Evolutionary conservation across 2,329 filamentous ascomycete species (phyloP).

Genomic region (Colletotrichum siamense): DNA sequence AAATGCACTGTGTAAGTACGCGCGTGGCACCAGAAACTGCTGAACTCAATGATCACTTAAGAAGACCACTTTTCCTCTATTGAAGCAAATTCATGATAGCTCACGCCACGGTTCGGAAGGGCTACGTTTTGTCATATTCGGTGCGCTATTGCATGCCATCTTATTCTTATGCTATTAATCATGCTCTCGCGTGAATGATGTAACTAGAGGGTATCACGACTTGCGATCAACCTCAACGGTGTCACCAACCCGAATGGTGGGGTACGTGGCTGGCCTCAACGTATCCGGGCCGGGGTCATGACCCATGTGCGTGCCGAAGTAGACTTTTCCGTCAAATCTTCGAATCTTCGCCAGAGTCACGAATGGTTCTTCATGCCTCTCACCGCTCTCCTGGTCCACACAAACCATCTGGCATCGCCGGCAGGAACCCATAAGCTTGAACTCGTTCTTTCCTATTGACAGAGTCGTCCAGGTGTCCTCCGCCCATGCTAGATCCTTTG

Average conservation of each 20-base stretch:
- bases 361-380: slow-evolving; percentile 84
- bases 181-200: background rate
- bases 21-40: background rate
- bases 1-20: background rate
- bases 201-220: background rate
- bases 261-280: slow-evolving; percentile 28
- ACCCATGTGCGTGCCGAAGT: slow-evolving; percentile 85
- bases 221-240: slow-evolving; percentile 31
- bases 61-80: background rate
- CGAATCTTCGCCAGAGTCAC: slow-evolving; percentile 87
- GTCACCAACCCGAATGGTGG: slow-evolving; percentile 58
- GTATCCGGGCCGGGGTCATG: slow-evolving; percentile 37
- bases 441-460: slow-evolving; percentile 67
- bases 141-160: background rate
- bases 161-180: background rate
- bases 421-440: slow-evolving; percentile 82
- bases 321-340: slow-evolving; percentile 81
- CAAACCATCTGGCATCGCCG: slow-evolving; percentile 96
- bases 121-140: background rate
- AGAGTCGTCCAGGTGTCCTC: slow-evolving; percentile 82
- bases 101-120: background rate
- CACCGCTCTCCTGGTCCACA: slow-evolving; percentile 82
- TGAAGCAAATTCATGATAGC: background rate
- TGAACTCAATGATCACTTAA: background rate
- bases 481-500: slow-evolving; percentile 65